Evolutionary conservation across 768 basidiomycete species (phyloP), one percentile per base, ranked within the genome.

Genomic region (Tephrocybe sp.): DNA sequence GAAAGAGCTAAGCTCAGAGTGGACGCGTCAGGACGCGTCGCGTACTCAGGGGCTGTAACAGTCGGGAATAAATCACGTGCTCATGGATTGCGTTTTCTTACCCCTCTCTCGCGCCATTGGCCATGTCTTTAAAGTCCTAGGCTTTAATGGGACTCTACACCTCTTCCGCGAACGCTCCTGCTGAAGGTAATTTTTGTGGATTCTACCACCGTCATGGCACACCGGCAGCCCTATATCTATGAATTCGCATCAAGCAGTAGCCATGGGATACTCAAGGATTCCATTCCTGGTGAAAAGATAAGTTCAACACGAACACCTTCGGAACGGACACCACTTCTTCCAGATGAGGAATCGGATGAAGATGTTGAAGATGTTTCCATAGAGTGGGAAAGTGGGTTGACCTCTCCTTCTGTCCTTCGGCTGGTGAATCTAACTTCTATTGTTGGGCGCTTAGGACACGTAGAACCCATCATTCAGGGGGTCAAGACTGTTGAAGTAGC

Each of bases 71-170:
- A 9, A 9, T 44, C 49, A 50, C 42, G 35, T 50, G 42, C 1
- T 9, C 13, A 9, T 15, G 42, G 21, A 50, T 44, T 38, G 35
- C 42, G 42, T 38, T 38, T 49, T 37, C 49, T 36, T 28, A 32
- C 4, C 22, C 9, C 11, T 18, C 19, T 25, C 9, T 37, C 45
- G 49, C 43, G 43, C 42, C 43, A 40, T 37, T 12, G 5, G 24
- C 25, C 41, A 30, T 41, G 25, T 41, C 12, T 11, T 13, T 12
- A 13, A 26, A 16, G 4, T 15, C 5, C 21, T 43, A 19, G 19
- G 16, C 36, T n/a, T n/a, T n/a, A n/a, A n/a, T n/a, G n/a, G n/a
- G n/a, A n/a, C n/a, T n/a, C n/a, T n/a, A n/a, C n/a, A n/a, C n/a
- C n/a, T n/a, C n/a, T n/a, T n/a, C n/a, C n/a, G n/a, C 6, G 6